Evolutionary conservation across 306 rosid species (phyloP).

Genomic region (Prunus armeniaca): DNA sequence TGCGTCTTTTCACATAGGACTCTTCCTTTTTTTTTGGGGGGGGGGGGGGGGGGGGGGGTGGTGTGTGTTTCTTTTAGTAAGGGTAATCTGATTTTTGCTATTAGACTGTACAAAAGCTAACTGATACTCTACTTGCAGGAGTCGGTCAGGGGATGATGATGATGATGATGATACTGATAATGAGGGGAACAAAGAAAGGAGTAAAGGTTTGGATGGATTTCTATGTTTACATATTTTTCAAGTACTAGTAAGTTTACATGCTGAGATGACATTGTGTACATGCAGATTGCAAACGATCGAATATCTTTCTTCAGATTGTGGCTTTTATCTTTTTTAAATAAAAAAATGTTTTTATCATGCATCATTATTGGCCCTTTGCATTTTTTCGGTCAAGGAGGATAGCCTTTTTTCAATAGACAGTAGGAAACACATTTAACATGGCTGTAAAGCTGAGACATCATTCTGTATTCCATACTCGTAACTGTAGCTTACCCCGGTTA

Average conservation of each 20-base stretch:
- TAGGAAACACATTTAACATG: background rate
- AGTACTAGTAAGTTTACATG: background rate
- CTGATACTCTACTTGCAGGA: slow-evolving; percentile 42
- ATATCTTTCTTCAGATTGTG: background rate
- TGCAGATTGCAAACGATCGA: background rate
- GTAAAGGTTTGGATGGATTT: slow-evolving; percentile 49
- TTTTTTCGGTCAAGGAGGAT: background rate
- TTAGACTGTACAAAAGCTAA: slow-evolving; percentile 14
- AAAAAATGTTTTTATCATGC: background rate
- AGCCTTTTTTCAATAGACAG: background rate
- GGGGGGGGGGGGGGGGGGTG: no score
- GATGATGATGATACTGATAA: slow-evolving; percentile 45
- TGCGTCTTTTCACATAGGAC: background rate
- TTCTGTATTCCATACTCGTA: background rate
- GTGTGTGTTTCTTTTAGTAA: no score
- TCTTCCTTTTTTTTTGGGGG: background rate
- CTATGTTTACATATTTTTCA: background rate
- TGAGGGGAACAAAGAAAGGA: slow-evolving; percentile 50
- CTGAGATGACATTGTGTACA: background rate
- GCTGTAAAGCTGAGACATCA: background rate
- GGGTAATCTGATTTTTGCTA: background rate
- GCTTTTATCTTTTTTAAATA: background rate
- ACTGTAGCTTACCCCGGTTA: slow-evolving; percentile 11
- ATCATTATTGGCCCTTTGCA: background rate
- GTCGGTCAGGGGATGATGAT: slow-evolving; percentile 57